phyloP scores from a whole-genome alignment of 2,329 filamentous ascomycete genomes.

The Aspergillus uvarum region DNA sequence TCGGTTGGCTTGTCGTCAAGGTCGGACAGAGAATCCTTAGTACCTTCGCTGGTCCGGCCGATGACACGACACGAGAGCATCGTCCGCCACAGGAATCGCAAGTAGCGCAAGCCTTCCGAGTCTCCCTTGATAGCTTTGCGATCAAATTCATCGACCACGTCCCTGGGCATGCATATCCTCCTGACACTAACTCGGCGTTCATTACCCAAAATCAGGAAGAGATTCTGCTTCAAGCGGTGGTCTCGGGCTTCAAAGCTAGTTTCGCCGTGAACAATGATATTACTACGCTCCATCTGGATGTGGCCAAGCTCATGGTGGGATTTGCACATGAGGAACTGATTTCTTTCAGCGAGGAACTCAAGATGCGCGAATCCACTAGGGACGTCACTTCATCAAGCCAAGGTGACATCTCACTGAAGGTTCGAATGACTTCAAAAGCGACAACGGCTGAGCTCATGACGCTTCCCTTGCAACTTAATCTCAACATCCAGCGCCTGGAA shows the following conservation, averaged over 20 bases:
- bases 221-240: conserved; percentile 32
- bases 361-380: conserved; percentile 47
- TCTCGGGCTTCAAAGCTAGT: conserved; percentile 28
- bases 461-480: conserved; percentile 69
- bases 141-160: conserved; percentile 42
- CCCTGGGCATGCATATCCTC: conserved; percentile 28
- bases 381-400: conserved; percentile 39
- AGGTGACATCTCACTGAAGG: conserved; percentile 41
- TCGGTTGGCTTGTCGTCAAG: conserved; percentile 43
- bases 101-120: conserved; percentile 19
- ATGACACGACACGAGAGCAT: conserved; percentile 10
- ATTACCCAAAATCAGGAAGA: conserved; percentile 30
- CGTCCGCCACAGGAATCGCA: conserved; percentile 9
- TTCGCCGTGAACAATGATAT: conserved; percentile 21
- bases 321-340: conserved; percentile 52
- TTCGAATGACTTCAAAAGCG: conserved; percentile 32
- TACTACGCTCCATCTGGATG: conserved; percentile 30
- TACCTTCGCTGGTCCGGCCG: conserved; percentile 17
- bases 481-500: conserved; percentile 79
- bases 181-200: conserved; percentile 16
- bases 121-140: conserved; percentile 32
- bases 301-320: conserved; percentile 49
- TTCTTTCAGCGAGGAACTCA: conserved; percentile 51
- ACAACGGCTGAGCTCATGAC: conserved; percentile 65
- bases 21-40: conserved; percentile 33